Evolutionary conservation across 169 alveolate genomes (phyloP).

Genomic region (Cryptosporidium tyzzeri): DNA sequence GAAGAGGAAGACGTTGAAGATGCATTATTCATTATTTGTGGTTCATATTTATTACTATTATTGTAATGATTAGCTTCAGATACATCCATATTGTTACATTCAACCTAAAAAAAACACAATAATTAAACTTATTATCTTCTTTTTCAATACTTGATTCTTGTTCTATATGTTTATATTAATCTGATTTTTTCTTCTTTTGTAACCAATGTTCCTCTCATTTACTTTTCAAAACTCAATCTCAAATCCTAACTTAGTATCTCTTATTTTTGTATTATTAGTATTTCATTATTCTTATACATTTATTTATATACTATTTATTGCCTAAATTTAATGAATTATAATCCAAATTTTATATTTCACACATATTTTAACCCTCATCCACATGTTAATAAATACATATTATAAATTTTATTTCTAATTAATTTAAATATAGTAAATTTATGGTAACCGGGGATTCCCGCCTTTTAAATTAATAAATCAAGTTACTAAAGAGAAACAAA

Average conservation of each 20-base stretch:
- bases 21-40: not conserved
- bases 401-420: too few species aligned
- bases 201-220: not conserved
- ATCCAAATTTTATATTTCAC: too few species aligned
- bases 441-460: not conserved
- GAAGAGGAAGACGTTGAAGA: not conserved
- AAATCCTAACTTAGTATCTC: not conserved
- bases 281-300: not conserved
- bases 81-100: not conserved
- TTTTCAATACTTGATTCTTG: constrained; percentile 34
- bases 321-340: not conserved
- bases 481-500: not conserved
- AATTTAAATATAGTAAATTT: not conserved
- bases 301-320: too few species aligned
- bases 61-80: not conserved
- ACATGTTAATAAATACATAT: not conserved
- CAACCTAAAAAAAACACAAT: not conserved
- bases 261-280: too few species aligned
- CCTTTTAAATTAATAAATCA: not conserved
- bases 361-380: not conserved
- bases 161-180: not conserved
- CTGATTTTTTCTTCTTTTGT: not conserved
- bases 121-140: constrained; percentile 4
- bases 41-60: not conserved
- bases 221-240: not conserved